These are phyloP conservation scores for Macrocybe gigantea DNA, from an alignment of 768 basidiomycete species.

Conservation along the genomic window DNA sequence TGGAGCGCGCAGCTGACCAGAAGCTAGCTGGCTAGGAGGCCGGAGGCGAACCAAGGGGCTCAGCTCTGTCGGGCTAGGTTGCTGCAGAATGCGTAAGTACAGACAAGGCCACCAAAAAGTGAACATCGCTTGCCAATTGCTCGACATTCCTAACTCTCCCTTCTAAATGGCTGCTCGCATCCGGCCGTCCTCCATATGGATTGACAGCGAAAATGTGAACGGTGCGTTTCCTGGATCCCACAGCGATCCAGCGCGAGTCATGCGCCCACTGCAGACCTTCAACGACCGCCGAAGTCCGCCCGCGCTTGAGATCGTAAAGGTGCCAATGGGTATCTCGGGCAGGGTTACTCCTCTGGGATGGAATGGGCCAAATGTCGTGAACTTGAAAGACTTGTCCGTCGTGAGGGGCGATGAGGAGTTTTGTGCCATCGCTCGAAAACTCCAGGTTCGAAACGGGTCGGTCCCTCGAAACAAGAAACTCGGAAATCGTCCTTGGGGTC, in stretches of 20 bases:
- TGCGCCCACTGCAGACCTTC: slow-evolving; percentile 45
- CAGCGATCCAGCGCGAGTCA: slow-evolving; percentile 64
- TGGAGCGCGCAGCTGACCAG: slow-evolving; percentile 27
- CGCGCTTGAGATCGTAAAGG: slow-evolving; percentile 66
- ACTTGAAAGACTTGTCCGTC: slow-evolving; percentile 53
- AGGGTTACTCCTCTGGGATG: slow-evolving; percentile 6
- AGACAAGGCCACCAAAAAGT: background rate
- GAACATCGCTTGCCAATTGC: slow-evolving; percentile 35
- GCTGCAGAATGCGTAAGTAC: slow-evolving; percentile 22
- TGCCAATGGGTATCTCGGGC: slow-evolving; percentile 36
- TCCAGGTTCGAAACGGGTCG: slow-evolving; percentile 39
- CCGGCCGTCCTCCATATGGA: slow-evolving; percentile 67
- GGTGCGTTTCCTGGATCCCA: slow-evolving; percentile 59
- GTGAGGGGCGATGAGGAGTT: slow-evolving; percentile 40
- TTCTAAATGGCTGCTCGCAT: slow-evolving; percentile 55
- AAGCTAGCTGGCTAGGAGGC: slow-evolving; percentile 19
- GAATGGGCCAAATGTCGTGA: slow-evolving; percentile 32
- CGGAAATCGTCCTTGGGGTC: slow-evolving; percentile 30
- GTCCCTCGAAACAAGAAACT: slow-evolving; percentile 43
- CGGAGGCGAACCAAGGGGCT: slow-evolving; percentile 52
- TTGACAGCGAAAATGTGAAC: slow-evolving; percentile 73
- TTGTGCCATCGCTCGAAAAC: slow-evolving; percentile 52
- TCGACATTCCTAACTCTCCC: slow-evolving; percentile 50
- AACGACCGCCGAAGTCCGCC: slow-evolving; percentile 62
- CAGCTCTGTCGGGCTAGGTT: slow-evolving; percentile 48